Conservation (phyloP, 1,284 basidiomycete genomes). For the Moniliella sp. region DNA sequence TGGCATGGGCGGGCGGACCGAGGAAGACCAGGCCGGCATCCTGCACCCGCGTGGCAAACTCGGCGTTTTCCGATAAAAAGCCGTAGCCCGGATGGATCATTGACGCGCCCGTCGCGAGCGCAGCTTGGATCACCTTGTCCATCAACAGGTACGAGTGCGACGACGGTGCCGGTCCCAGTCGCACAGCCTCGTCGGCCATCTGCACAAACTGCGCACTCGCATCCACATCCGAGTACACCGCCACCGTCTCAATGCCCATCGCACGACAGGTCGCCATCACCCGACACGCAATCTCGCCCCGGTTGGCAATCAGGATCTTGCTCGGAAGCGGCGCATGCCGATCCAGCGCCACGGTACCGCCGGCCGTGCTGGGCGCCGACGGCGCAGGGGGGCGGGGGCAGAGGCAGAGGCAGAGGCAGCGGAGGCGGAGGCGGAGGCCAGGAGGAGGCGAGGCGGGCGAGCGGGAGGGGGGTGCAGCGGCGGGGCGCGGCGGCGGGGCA, state of each 20-base stretch:
- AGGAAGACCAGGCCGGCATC: slow-evolving; percentile 27
- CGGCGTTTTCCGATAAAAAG: slow-evolving; percentile 46
- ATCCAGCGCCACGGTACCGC: too few relatives aligned
- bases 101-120: slow-evolving; percentile 47
- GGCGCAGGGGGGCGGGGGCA: too few relatives aligned
- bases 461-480: too few relatives aligned
- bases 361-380: too few relatives aligned
- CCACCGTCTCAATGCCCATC: slow-evolving; percentile 67
- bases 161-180: slow-evolving; percentile 70
- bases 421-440: too few relatives aligned
- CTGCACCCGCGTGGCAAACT: slow-evolving; percentile 9
- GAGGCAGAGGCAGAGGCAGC: too few relatives aligned
- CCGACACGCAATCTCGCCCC: slow-evolving; percentile 80
- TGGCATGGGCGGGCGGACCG: slow-evolving; percentile 31
- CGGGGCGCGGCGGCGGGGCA: too few relatives aligned
- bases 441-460: too few relatives aligned
- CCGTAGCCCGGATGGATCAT: slow-evolving; percentile 65
- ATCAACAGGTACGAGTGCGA: slow-evolving; percentile 67
- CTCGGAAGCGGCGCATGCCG: slow-evolving; percentile 6
- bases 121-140: slow-evolving; percentile 68
- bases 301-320: slow-evolving; percentile 35
- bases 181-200: slow-evolving; percentile 73
- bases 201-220: slow-evolving; percentile 49
- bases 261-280: slow-evolving; percentile 72
- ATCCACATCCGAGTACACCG: slow-evolving; percentile 71